Conservation (phyloP, 495 filamentous ascomycete genomes). For the Peziza echinospora region DNA sequence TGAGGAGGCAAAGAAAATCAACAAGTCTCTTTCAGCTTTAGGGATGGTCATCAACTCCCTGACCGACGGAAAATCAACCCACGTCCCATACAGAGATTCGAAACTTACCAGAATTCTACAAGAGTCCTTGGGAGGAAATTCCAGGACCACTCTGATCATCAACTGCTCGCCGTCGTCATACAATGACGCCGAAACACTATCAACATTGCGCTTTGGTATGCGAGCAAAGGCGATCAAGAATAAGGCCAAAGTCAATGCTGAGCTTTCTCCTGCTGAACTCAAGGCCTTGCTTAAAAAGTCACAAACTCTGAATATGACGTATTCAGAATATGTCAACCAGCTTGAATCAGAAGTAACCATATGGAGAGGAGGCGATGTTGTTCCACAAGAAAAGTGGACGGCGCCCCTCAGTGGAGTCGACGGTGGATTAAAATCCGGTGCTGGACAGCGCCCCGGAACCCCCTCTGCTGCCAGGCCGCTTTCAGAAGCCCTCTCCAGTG, state of each 20-base stretch:
- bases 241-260: conserved; percentile 98
- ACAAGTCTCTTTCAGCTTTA: conserved; percentile 92
- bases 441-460: conserved; percentile 48
- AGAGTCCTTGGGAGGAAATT: conserved; percentile 92
- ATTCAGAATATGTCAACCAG: conserved; percentile 63
- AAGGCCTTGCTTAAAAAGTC: conserved; percentile 80
- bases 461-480: conserved; percentile 32
- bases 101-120: conserved; percentile 94
- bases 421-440: conserved; percentile 35
- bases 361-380: conserved; percentile 73
- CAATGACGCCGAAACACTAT: conserved; percentile 88
- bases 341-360: conserved; percentile 64
- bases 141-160: conserved; percentile 87
- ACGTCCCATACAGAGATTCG: conserved; percentile 92
- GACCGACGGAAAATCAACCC: conserved; percentile 94
- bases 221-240: conserved; percentile 98
- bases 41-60: conserved; percentile 98
- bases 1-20: conserved; percentile 98
- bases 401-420: conserved; percentile 36
- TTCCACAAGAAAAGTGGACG: conserved; percentile 70
- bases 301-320: conserved; percentile 70
- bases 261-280: conserved; percentile 83
- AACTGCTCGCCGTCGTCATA: conserved; percentile 97
- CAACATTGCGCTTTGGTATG: conserved; percentile 87
- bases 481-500: conserved; percentile 25